phyloP scores from a whole-genome alignment of 2,329 filamentous ascomycete genomes.

The Dactylellina drechsleri region DNA sequence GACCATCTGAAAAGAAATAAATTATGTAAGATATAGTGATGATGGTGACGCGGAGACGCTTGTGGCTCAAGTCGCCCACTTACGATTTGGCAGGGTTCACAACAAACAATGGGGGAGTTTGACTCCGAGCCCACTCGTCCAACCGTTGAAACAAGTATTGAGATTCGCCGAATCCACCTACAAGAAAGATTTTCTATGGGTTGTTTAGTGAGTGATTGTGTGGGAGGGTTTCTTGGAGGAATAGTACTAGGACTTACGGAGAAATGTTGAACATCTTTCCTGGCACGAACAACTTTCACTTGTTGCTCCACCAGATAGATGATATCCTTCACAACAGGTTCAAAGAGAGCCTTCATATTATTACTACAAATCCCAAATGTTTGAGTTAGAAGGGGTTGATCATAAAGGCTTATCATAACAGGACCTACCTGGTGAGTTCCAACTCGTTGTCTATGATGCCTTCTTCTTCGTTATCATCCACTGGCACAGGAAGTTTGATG shows the following conservation, averaged over 20 bases:
- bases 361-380: slow-evolving; percentile 14
- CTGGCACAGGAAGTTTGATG: slow-evolving; percentile 32
- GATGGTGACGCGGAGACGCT: too few species aligned
- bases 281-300: slow-evolving; percentile 6
- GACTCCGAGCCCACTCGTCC: not conserved
- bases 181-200: slow-evolving; percentile 29
- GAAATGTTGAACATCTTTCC: too few species aligned
- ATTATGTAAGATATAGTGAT: not conserved
- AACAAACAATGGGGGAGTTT: slow-evolving; percentile 14
- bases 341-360: slow-evolving; percentile 45
- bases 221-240: not conserved
- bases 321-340: slow-evolving; percentile 43
- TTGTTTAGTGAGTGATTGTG: not conserved
- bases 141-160: slow-evolving; percentile 37
- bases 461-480: slow-evolving; percentile 39
- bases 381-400: not conserved
- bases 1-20: slow-evolving; percentile 47
- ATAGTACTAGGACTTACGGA: too few species aligned
- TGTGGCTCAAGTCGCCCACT: not conserved
- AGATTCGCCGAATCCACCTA: slow-evolving; percentile 48
- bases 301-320: slow-evolving; percentile 36
- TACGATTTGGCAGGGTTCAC: slow-evolving; percentile 46
- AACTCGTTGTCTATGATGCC: slow-evolving; percentile 53
- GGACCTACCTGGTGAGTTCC: slow-evolving; percentile 32
- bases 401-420: not conserved